Percentiles rank a stretch among this genome's conserved stretches.
Conservation (phyloP, 495 filamentous ascomycete species). For the Xylaria grammica region DNA sequence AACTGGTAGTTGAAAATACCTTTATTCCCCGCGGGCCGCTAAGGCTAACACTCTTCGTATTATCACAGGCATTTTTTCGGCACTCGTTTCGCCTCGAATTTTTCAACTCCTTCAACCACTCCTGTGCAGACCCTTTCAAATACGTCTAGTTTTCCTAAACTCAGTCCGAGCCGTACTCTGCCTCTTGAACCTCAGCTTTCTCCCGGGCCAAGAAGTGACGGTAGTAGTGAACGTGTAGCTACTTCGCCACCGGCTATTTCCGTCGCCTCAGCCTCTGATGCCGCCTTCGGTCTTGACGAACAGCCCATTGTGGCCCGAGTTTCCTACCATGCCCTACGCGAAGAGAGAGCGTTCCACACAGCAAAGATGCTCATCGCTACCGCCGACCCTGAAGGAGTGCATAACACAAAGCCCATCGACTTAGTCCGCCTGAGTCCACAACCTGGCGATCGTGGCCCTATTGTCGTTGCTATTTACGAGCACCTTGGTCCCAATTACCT, state of each 20-base stretch:
- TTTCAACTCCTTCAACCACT: conserved; percentile 36
- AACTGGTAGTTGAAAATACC: conserved; percentile 60
- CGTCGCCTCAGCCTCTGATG: conserved; percentile 31
- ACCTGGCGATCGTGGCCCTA: conserved; percentile 64
- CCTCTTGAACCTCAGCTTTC: conserved; percentile 40
- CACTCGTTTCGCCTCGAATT: conserved; percentile 52
- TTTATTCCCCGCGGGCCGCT: conserved; percentile 13
- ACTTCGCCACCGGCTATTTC: conserved; percentile 36
- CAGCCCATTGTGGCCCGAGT: conserved; percentile 72
- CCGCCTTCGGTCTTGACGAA: conserved; percentile 47
- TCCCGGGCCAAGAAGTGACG: conserved; percentile 27
- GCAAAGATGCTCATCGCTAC: conserved; percentile 70
- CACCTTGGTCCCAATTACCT: conserved; percentile 77
- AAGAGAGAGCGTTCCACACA: conserved; percentile 86
- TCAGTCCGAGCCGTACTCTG: conserved; percentile 38
- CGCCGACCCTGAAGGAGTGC: conserved; percentile 72
- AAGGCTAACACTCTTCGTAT: conserved; percentile 24
- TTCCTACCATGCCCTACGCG: conserved; percentile 76
- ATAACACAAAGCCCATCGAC: conserved; percentile 77
- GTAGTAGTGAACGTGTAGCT: conserved; percentile 44
- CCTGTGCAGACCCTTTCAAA: conserved; percentile 36
- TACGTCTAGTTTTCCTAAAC: conserved; percentile 37
- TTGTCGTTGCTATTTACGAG: conserved; percentile 79
- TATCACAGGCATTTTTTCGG: conserved; percentile 51
- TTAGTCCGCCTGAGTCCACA: conserved; percentile 68